A percentile compares a stretch with the other conserved stretches of the same genome.
These are phyloP conservation scores for Chaetomium sp. DNA, from an alignment of 2,329 filamentous ascomycete genomes.

Conservation along the genomic window DNA sequence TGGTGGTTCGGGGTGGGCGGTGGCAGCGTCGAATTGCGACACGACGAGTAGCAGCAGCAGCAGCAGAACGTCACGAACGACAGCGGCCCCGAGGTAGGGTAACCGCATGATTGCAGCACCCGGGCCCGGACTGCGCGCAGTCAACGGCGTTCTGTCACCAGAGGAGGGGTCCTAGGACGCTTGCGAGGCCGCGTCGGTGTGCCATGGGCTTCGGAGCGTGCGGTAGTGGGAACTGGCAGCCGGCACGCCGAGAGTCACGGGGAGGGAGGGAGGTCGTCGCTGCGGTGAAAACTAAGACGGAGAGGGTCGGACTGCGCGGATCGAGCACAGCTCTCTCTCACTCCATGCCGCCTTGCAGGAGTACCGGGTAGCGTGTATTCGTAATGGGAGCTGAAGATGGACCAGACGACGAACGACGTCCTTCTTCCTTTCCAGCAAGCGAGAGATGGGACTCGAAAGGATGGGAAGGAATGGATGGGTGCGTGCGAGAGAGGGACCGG, in stretches of 20 bases:
- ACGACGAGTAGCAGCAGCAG: slow-evolving; percentile 29
- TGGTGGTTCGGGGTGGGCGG: slow-evolving; percentile 18
- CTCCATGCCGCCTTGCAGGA: slow-evolving; percentile 18
- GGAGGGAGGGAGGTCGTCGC: not conserved
- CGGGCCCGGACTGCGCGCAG: slow-evolving; percentile 29
- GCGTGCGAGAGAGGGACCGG: slow-evolving; percentile 11
- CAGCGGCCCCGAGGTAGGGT: slow-evolving; percentile 33
- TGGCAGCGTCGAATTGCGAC: slow-evolving; percentile 28
- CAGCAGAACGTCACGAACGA: slow-evolving; percentile 36
- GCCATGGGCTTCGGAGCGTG: slow-evolving; percentile 33
- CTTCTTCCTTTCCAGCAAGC: not conserved
- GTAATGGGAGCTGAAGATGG: not conserved
- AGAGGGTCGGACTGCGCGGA: slow-evolving; percentile 8
- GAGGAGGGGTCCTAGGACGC: slow-evolving; percentile 35
- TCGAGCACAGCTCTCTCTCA: slow-evolving; percentile 19
- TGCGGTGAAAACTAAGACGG: not conserved
- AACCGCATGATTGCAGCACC: slow-evolving; percentile 39
- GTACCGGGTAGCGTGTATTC: not conserved
- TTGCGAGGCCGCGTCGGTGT: slow-evolving; percentile 32
- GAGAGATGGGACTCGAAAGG: not conserved
- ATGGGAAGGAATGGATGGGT: slow-evolving; percentile 2
- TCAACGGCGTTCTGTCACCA: slow-evolving; percentile 30
- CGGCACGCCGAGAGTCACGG: slow-evolving; percentile 13
- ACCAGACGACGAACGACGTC: not conserved
- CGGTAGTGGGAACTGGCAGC: slow-evolving; percentile 22